A percentile compares a stretch with the other conserved stretches of the same genome.
Conservation (phyloP, 2,329 filamentous ascomycete species). For the Dothideomycetes sp. region DNA sequence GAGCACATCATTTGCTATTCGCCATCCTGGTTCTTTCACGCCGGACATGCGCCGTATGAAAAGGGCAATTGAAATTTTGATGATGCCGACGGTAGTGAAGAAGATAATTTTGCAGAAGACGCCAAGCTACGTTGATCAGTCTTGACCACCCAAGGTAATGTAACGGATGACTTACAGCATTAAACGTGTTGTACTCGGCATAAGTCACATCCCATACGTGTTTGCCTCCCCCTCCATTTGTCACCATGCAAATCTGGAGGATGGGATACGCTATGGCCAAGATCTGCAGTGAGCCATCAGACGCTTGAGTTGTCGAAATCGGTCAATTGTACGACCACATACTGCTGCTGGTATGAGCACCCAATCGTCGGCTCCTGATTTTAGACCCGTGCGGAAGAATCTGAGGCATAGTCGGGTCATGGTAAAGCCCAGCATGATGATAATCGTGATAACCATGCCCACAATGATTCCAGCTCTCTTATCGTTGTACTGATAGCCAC, state of each 20-base stretch:
- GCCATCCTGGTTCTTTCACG: slow-evolving; percentile 1
- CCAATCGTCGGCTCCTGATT: slow-evolving; percentile 4
- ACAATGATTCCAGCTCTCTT: slow-evolving; percentile 4
- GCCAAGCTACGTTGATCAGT: neutral
- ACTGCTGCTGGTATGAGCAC: slow-evolving; percentile 1
- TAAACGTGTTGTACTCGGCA: slow-evolving; percentile 4
- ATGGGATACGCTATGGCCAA: slow-evolving; percentile 2
- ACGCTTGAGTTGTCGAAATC: neutral
- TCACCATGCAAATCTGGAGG: slow-evolving; percentile 2
- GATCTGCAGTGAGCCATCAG: neutral
- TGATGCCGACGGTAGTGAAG: slow-evolving; percentile 6
- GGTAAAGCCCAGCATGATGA: slow-evolving; percentile 1
- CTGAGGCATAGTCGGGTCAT: slow-evolving; percentile 1
- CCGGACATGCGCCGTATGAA: slow-evolving; percentile 5
- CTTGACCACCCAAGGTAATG: neutral
- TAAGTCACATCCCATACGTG: slow-evolving; percentile 5
- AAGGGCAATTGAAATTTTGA: slow-evolving; percentile 5
- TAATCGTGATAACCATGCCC: slow-evolving; percentile 1
- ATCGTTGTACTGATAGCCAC: slow-evolving; percentile 3
- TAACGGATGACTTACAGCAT: slow-evolving; percentile 1
- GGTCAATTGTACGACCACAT: neutral
- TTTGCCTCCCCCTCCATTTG: slow-evolving; percentile 1
- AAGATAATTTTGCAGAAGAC: slow-evolving; percentile 6
- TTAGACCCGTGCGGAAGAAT: slow-evolving; percentile 1
- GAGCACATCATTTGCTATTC: slow-evolving; percentile 4